Base-by-base conservation (phyloP, 2,329 filamentous ascomycete species). In the Cordyceps tenuipes region DNA sequence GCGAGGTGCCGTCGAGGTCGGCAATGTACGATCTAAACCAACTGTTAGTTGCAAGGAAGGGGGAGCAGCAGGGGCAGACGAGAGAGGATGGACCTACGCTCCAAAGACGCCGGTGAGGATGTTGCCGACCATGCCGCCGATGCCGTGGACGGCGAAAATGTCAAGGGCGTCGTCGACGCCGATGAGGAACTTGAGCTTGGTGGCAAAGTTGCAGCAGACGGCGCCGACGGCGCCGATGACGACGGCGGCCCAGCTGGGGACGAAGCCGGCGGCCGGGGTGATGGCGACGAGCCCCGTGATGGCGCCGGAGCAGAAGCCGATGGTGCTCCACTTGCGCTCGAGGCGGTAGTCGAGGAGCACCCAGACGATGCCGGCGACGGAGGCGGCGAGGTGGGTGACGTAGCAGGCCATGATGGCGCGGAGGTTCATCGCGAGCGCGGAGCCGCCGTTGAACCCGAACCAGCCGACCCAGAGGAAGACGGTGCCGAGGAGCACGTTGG, bases 371-470 rank as follows among this genome's bases (percentile, higher is more conserved):
- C 88, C 91, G 60, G 87, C 91, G 29, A 90, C 83, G 43, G 85
- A 90, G 21, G 92, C 92, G 50, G 92, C 87, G 23, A 96, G 79
- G 74, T 96, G 93, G 62, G 92, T 96, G 63, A 93, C 89, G 54
- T 94, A 83, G 67, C 88, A 89, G 58, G 92, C 91, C 88, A 96
- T 93, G 72, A 96, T 80, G 58, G 92, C 89, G 62, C 92, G 89
- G 66, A 96, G 77, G 76, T 94, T 96, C 64, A 90, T 89, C 62
- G 83, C 82, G 48, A 95, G 80, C 2, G 91, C 92, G 3, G 88
- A 83, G 63, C 92, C 92, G 58, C 90, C 91, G 74, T 96, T 97
- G 83, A 97, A 97, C 53, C 92, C 92, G 71, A 96, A 94, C 92
- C 91, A 97, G 61, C 92, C 91, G 50, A 96, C 89, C 92, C 92